These are phyloP conservation scores for Thymus mandschuricus DNA, from an alignment of 257 asterid genomes.

Conservation along the genomic window DNA sequence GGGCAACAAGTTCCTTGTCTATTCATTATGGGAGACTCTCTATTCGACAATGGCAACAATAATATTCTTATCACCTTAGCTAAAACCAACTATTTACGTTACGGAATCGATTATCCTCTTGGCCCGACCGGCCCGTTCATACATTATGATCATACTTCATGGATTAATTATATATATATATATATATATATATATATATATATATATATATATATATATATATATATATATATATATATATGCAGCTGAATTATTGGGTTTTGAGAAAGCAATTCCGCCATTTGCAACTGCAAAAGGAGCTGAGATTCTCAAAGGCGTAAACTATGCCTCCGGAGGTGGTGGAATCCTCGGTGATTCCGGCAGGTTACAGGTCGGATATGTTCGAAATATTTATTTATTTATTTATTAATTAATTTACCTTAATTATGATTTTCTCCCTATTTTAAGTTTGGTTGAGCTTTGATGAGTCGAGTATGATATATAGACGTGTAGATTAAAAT, in stretches of 20 bases:
- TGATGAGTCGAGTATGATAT: background rate
- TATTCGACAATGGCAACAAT: conserved; percentile 63
- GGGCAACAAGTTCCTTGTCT: conserved; percentile 5
- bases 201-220: background rate
- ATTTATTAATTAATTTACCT: background rate
- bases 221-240: no score
- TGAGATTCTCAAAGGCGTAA: conserved; percentile 45
- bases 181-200: background rate
- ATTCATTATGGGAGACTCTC: conserved; percentile 1
- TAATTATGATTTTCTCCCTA: background rate
- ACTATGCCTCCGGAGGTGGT: conserved; percentile 56
- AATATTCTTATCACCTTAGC: background rate
- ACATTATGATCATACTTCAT: no score
- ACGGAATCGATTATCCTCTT: background rate
- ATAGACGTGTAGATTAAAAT: background rate
- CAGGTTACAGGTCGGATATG: background rate
- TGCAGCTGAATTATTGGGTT: conserved; percentile 48
- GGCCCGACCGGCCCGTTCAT: background rate
- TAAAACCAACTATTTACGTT: background rate
- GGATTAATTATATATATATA: no score
- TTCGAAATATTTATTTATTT: background rate
- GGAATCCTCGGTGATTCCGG: conserved; percentile 52
- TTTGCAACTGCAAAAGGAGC: conserved; percentile 40
- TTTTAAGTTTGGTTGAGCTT: background rate
- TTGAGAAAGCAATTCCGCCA: conserved; percentile 41